Percentiles rank a stretch among this genome's conserved stretches.
These are phyloP conservation scores for Ambispora gerdemannii DNA, from an alignment of 192 early-diverging fungal species.

Conservation along the genomic window DNA sequence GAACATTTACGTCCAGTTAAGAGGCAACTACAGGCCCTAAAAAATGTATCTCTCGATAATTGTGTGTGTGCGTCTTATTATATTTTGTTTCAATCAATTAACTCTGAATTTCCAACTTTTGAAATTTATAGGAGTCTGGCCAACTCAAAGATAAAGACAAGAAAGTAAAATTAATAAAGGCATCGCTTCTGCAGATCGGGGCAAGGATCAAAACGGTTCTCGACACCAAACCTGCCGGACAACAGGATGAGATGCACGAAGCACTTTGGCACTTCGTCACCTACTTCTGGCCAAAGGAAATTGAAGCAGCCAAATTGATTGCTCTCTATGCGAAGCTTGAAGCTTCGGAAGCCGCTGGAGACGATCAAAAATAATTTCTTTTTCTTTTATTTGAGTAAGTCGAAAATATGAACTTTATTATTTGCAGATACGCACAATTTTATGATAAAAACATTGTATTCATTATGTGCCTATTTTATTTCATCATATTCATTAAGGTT, in stretches of 20 bases:
- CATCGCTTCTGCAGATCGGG: conserved; percentile 50
- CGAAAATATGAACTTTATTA: no score
- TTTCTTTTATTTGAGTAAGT: no score
- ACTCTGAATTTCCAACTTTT: neutral
- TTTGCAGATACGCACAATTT: no score
- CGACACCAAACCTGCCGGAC: conserved; percentile 8
- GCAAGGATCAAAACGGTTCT: conserved; percentile 44
- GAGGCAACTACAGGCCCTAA: conserved; percentile 52
- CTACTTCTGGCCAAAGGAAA: conserved; percentile 24
- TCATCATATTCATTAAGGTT: no score
- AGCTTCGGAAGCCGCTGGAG: conserved; percentile 1
- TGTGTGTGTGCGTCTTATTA: neutral
- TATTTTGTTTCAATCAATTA: neutral
- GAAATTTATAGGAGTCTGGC: conserved; percentile 29
- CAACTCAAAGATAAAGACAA: conserved; percentile 32
- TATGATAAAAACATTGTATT: no score
- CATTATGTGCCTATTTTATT: no score
- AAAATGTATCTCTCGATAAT: conserved; percentile 29
- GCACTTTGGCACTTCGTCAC: conserved; percentile 26
- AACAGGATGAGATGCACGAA: conserved; percentile 20
- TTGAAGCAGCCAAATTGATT: conserved; percentile 2
- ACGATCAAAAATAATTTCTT: no score
- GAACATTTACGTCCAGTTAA: conserved; percentile 65
- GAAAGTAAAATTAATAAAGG: conserved; percentile 24
- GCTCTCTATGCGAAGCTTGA: neutral